These are phyloP conservation scores for Colletotrichum godetiae DNA, from an alignment of 2,329 filamentous ascomycete species.

Conservation along the genomic window DNA sequence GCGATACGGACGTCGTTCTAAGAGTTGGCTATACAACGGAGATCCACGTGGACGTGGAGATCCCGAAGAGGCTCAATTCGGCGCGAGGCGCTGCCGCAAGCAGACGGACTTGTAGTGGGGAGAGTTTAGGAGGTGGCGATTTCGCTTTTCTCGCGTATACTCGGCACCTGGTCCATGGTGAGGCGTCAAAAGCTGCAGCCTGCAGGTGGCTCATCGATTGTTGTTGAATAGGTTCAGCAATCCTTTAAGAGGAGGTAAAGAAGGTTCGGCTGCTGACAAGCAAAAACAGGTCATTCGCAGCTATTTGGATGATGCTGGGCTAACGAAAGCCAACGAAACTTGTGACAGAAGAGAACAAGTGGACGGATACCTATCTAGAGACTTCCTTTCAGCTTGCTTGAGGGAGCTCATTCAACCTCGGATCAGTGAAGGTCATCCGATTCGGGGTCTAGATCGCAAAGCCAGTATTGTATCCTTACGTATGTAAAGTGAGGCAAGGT, in stretches of 20 bases:
- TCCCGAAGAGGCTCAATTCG: conserved; percentile 5
- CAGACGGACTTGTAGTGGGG: conserved; percentile 8
- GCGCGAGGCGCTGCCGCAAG: not conserved
- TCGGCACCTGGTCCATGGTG: not conserved
- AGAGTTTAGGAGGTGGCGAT: conserved; percentile 9
- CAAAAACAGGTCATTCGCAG: not conserved
- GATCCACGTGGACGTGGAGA: conserved; percentile 18
- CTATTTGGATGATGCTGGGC: not conserved
- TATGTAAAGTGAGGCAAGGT: no score
- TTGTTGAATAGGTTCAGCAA: not conserved
- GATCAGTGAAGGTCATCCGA: not conserved
- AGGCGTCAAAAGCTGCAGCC: not conserved
- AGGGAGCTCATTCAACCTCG: not conserved
- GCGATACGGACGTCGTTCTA: not conserved
- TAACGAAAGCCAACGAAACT: not conserved
- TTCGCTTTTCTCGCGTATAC: not conserved
- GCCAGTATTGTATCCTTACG: not conserved
- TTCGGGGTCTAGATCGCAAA: not conserved
- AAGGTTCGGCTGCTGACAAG: not conserved
- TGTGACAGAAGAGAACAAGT: not conserved
- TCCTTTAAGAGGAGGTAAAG: not conserved
- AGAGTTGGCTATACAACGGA: conserved; percentile 9
- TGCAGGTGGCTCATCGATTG: not conserved
- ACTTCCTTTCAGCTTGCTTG: not conserved
- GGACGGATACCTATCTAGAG: not conserved